Conservation (phyloP, 1,284 basidiomycete genomes). For the Fomitopsis betulina region DNA sequence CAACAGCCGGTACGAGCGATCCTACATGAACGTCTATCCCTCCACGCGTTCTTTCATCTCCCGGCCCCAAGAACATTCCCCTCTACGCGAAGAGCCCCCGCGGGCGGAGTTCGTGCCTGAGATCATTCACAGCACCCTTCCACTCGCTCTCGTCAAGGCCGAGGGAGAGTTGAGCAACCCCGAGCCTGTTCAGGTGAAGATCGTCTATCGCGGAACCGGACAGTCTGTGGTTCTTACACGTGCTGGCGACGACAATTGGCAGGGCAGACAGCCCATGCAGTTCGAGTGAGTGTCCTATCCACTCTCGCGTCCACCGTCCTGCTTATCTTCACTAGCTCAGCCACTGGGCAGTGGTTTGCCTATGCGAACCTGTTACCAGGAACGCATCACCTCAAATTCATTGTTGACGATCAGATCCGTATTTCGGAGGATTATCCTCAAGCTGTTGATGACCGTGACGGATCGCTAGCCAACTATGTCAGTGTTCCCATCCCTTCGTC, state of each 20-base stretch:
- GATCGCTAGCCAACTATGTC: constrained; percentile 93
- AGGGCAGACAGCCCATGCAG: constrained; percentile 57
- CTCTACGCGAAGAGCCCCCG: constrained; percentile 23
- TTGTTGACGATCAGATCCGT: constrained; percentile 90
- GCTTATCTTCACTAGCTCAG: constrained; percentile 21
- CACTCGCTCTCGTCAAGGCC: constrained; percentile 45
- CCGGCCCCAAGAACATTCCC: constrained; percentile 25
- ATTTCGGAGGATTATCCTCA: constrained; percentile 78
- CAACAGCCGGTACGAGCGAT: constrained; percentile 27
- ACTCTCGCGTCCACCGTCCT: neutral
- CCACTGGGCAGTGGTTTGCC: constrained; percentile 37
- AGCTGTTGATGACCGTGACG: constrained; percentile 87
- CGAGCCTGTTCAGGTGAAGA: constrained; percentile 48
- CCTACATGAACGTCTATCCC: constrained; percentile 31
- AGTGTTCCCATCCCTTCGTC: constrained; percentile 43
- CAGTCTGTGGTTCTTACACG: constrained; percentile 58
- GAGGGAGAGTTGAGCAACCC: constrained; percentile 26
- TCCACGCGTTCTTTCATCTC: constrained; percentile 41
- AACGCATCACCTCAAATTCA: constrained; percentile 94
- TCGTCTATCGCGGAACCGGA: constrained; percentile 62
- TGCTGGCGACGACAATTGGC: constrained; percentile 72
- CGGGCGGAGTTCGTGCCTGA: constrained; percentile 44
- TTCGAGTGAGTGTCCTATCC: constrained; percentile 43
- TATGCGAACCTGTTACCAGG: constrained; percentile 75
- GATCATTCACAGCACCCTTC: constrained; percentile 59